Percentiles rank a stretch among this genome's conserved stretches.
Evolutionary conservation across 257 asterid genomes (phyloP).

Genomic region (Solanum corneliomulleri): DNA sequence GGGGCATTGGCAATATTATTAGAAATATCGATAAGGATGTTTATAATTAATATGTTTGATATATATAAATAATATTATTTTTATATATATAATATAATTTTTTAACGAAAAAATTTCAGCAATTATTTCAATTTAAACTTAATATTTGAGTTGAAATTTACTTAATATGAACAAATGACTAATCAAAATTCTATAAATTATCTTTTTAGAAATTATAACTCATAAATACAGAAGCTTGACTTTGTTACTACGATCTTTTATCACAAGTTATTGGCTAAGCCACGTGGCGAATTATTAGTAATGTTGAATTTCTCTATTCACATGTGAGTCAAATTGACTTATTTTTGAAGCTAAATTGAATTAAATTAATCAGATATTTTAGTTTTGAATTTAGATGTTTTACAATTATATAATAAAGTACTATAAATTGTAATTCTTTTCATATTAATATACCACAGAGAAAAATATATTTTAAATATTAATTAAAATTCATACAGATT

Average conservation of each 20-base stretch:
- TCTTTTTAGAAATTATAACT: neutral
- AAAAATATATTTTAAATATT: neutral
- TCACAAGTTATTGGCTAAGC: neutral
- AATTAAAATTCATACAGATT: fast-evolving
- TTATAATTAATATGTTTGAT: neutral
- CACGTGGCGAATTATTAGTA: neutral
- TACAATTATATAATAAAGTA: too few relatives aligned
- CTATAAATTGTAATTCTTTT: too few relatives aligned
- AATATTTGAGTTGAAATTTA: neutral
- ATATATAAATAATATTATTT: neutral
- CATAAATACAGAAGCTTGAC: neutral
- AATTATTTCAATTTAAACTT: neutral
- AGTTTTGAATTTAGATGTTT: too few relatives aligned
- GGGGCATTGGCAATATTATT: neutral
- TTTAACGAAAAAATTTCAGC: neutral
- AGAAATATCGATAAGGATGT: neutral
- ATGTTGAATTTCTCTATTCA: neutral
- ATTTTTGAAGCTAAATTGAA: neutral
- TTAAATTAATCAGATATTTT: neutral
- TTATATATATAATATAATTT: neutral
- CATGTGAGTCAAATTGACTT: neutral
- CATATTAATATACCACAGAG: too few relatives aligned
- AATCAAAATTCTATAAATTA: neutral
- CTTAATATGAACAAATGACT: neutral
- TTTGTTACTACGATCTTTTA: too few relatives aligned